These are phyloP conservation scores for Daedalea quercina DNA, from an alignment of 768 basidiomycete species.

Conservation along the genomic window DNA sequence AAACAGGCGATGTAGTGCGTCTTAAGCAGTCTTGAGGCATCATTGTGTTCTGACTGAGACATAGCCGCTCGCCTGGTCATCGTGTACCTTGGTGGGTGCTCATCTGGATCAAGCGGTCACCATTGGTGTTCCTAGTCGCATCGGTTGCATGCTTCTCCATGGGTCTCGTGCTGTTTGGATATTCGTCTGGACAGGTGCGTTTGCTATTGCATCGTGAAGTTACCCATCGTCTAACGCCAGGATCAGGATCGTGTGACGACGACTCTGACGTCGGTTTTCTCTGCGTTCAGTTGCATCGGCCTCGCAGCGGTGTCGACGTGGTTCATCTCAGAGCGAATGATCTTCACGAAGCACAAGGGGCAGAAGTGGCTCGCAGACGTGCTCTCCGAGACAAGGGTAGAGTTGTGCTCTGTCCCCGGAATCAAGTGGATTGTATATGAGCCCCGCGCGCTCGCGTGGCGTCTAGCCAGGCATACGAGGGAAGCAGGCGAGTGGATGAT, in stretches of 20 bases:
- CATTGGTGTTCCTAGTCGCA: constrained; percentile 76
- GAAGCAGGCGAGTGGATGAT: constrained; percentile 8
- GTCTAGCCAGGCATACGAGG: constrained; percentile 2
- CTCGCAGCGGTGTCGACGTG: constrained; percentile 65
- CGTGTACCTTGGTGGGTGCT: constrained; percentile 79
- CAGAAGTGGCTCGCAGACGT: constrained; percentile 67
- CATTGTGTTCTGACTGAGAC: constrained; percentile 3
- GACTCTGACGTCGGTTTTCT: constrained; percentile 71
- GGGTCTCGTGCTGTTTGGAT: constrained; percentile 71
- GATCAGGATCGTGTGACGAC: constrained; percentile 52
- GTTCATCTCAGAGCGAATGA: constrained; percentile 68
- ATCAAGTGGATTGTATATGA: constrained; percentile 19
- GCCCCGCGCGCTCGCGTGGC: constrained; percentile 14
- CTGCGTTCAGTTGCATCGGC: constrained; percentile 66
- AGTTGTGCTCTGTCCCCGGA: constrained; percentile 15
- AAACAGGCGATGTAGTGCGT: constrained; percentile 80
- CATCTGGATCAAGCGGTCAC: constrained; percentile 84
- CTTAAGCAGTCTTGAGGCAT: no score
- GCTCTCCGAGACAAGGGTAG: constrained; percentile 23
- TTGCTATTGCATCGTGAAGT: constrained; percentile 8
- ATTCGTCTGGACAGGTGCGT: constrained; percentile 60
- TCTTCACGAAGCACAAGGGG: constrained; percentile 55
- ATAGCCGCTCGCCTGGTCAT: constrained; percentile 66
- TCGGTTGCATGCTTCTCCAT: constrained; percentile 81
- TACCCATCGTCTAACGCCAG: not conserved